Evolutionary conservation across 116 monocot species (phyloP), one percentile per base, ranked within the genome.

Genomic region (Posidonia oceanica): DNA sequence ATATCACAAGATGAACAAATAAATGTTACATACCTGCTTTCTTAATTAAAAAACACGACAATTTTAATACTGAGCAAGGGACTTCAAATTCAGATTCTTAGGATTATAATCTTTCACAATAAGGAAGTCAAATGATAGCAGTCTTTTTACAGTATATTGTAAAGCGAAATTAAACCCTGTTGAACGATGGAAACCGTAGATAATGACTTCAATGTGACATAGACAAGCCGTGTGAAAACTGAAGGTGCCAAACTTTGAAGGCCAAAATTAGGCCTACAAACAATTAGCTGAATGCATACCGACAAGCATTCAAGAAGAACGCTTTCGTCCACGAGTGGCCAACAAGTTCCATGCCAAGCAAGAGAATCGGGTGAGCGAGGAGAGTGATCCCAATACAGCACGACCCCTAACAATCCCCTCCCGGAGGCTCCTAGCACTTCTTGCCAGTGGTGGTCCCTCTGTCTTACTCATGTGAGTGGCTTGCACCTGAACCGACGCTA

Each of bases 361-460:
- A 65, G 77, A 79, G 72, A 88, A 69, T n/a, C 77, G 81, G 4
- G 67, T 66, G 6, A 88, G 36, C 22, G 82, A 72, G 44, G 82
- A 71, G 23, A 91, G 58, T 59, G 67, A 37, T 16, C 84, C 86
- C 41, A 91, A 78, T 52, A 69, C 5, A 8, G 77, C 57, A 51
- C 91, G 85, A 7, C 82, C 79, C 66, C 81, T 87, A 40, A 76
- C 70, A 63, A 94, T 80, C 16, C 85, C 80, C 61, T 87, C 87
- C 11, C 80, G 75, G 14, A 91, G 40, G 20, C 79, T 82, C 74
- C 86, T 86, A n/a, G 84, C 88, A 0, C 77, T 80, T 73, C 54
- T 88, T 78, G 87, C 94, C 55, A 87, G 17, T n/a, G 52, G 65
- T 39, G 82, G 80, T 18, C 7, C 72, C 52, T 80, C 75, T 44